phyloP scores from a whole-genome alignment of 805 yeast species.

The Candida taoyuanica region DNA sequence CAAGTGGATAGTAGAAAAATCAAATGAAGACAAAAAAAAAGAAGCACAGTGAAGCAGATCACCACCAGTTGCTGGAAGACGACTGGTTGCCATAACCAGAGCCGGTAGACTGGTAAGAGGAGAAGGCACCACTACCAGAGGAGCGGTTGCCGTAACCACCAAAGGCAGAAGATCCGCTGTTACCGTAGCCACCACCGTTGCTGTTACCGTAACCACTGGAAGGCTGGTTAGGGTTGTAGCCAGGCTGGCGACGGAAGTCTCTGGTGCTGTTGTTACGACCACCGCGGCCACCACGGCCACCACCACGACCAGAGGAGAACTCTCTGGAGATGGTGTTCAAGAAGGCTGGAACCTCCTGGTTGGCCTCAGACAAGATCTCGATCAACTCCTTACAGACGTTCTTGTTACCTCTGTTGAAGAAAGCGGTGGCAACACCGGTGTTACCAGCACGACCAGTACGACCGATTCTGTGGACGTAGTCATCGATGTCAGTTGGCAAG shows the following conservation, averaged over 20 bases:
- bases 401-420: constrained; percentile 93
- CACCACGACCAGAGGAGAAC: constrained; percentile 52
- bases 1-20: constrained; percentile 2
- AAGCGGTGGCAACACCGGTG: constrained; percentile 97
- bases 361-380: constrained; percentile 88
- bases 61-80: constrained; percentile 5
- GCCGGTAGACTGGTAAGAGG: constrained; percentile 15
- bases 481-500: constrained; percentile 95
- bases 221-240: constrained; percentile 19
- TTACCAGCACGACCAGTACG: constrained; percentile 99
- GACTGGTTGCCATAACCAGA: constrained; percentile 7
- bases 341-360: constrained; percentile 95
- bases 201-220: constrained; percentile 16
- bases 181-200: constrained; percentile 12
- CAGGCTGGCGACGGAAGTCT: constrained; percentile 44
- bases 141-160: constrained; percentile 16
- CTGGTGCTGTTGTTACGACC: constrained; percentile 38
- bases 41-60: constrained; percentile 1
- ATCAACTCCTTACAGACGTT: constrained; percentile 84
- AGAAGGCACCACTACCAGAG: constrained; percentile 15
- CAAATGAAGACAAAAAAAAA: constrained; percentile 3
- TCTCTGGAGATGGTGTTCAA: constrained; percentile 78
- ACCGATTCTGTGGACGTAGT: constrained; percentile 99
- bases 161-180: constrained; percentile 5
- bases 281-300: constrained; percentile 48